phyloP scores from a whole-genome alignment of 176 grass and related monocot species.

The Dactylis glomerata region DNA sequence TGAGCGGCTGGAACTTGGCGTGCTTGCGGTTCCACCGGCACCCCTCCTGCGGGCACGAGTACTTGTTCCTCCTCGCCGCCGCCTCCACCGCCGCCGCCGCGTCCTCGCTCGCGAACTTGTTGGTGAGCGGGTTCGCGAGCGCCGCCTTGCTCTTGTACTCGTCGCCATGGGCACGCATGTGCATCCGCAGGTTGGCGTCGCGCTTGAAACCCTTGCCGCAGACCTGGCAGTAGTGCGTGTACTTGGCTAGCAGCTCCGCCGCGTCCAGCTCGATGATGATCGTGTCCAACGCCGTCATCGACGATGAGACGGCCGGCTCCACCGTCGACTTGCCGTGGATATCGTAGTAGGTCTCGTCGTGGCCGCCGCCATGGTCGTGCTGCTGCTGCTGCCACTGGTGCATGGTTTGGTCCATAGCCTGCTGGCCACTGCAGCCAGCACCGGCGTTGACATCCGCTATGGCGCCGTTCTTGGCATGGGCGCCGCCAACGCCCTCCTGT shows the following conservation, averaged over 20 bases:
- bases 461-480: not conserved
- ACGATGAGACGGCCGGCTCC: not conserved
- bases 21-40: conserved; percentile 87
- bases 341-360: not conserved
- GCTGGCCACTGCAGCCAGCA: not conserved
- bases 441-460: not conserved
- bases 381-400: not conserved
- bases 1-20: conserved; percentile 90
- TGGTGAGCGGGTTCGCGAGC: conserved; percentile 51
- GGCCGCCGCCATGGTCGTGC: not conserved
- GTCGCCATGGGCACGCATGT: conserved; percentile 97
- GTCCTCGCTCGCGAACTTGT: not conserved
- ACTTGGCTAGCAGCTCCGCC: conserved; percentile 79
- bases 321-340: not conserved
- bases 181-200: conserved; percentile 96
- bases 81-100: not conserved
- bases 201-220: conserved; percentile 99
- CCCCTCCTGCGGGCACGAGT: conserved; percentile 89
- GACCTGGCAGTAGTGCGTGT: conserved; percentile 88
- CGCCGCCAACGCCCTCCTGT: not conserved
- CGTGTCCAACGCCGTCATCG: not conserved
- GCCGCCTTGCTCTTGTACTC: conserved; percentile 92
- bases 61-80: conserved; percentile 18
- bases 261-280: conserved; percentile 77
- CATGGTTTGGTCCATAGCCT: conserved; percentile 34